Conservation (phyloP, 768 basidiomycete species). For the Tulasnella sp. region DNA sequence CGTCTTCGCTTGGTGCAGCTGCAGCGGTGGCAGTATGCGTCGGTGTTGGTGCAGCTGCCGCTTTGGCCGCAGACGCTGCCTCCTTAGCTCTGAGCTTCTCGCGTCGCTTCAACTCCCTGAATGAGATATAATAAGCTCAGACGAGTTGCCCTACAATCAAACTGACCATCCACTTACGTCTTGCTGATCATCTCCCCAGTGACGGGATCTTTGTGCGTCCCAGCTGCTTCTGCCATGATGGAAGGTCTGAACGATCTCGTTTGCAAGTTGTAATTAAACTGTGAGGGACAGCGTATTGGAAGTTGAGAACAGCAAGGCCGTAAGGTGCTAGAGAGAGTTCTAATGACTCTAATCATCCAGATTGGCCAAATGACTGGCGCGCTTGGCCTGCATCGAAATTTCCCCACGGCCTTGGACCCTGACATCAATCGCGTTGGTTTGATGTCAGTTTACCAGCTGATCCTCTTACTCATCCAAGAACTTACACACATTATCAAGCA, state of each 20-base stretch:
- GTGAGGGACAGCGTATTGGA: not conserved
- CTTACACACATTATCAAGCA: too few species aligned
- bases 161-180: slow-evolving; percentile 43
- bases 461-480: too few species aligned
- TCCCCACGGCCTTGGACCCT: too few species aligned
- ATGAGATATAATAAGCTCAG: not conserved
- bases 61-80: slow-evolving; percentile 68
- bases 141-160: slow-evolving; percentile 7
- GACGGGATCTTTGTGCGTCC: slow-evolving; percentile 58
- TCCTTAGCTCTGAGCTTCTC: slow-evolving; percentile 68
- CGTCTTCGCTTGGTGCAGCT: slow-evolving; percentile 47
- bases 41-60: slow-evolving; percentile 24
- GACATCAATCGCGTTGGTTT: too few species aligned
- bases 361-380: too few species aligned
- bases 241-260: not conserved
- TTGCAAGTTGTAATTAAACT: not conserved
- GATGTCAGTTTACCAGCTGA: too few species aligned
- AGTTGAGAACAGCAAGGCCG: not conserved
- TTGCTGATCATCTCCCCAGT: slow-evolving; percentile 98
- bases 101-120: slow-evolving; percentile 87
- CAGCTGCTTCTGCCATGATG: not conserved
- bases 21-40: not conserved
- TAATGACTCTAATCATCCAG: too few species aligned
- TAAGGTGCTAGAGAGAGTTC: too few species aligned
- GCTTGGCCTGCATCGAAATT: too few species aligned